Base-by-base conservation (phyloP, 2,329 filamentous ascomycete genomes). In the Sphaerulina musiva region DNA sequence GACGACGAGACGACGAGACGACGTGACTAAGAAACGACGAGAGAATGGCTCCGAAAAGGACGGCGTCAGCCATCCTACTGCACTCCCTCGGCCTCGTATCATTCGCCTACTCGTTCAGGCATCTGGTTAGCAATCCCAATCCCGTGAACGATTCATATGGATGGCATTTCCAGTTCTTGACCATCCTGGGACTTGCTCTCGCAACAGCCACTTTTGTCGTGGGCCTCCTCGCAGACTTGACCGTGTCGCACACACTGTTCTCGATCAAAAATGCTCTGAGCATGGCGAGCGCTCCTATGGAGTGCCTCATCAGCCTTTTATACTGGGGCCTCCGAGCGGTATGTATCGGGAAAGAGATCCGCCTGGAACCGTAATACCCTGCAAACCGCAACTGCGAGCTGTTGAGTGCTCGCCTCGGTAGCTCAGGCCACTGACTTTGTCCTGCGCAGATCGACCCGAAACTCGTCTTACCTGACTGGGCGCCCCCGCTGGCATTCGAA, bases 131-230 rank as follows among this genome's bases (percentile, higher is more conserved):
- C 32, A 63, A 69, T 51, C 68, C 69, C 12, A 73, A 72, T 49
- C 67, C 64, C 17, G 66, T 71, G 66, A 78, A 78, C 48, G 72
- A 75, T 0, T 76, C 81, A 1, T 87, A 84, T 62, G 86, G 86
- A 54, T 84, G 84, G 72, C 79, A 86, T 65, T 80, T 83, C 58
- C 83, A 87, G 68, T 88, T 86, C 64, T 77, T 90, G 32, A 90
- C 86, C 60, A 89, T 89, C 65, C 79, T 89, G 54, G 86, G 85
- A 26, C 78, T 89, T 42, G 73, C 77, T 1, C 72, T 86, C 23
- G 78, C 84, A 0, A 76, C 80, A 9, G 61, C 77, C 44, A 85
- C 82, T 48, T 89, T 89, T 67, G 61, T 70, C 47, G 70, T 80
- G 26, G 87, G 80, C 3, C 71, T 86, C 4, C 66, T 84, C 36